Base-by-base conservation (phyloP, 2,329 filamentous ascomycete species). In the Xylaria multiplex region DNA sequence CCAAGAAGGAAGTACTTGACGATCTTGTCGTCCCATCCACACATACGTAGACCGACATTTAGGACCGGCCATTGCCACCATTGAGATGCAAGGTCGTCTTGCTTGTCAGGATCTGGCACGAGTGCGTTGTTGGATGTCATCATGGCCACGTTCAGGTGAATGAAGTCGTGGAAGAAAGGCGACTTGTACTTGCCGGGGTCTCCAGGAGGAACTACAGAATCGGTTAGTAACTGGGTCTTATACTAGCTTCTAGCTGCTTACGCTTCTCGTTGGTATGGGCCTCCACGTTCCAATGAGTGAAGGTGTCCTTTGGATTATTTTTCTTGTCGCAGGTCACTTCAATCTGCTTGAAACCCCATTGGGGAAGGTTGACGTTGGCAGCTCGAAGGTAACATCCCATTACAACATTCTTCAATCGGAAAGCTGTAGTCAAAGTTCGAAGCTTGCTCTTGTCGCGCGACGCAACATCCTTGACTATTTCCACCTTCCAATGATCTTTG, bases 341-440 rank as follows among this genome's bases (percentile, higher is more conserved):
- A 71, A 99, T 98, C 82, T 99, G 96, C 84, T 98, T 97, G 86
- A 99, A 99, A 78, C 96, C 96, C 96, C 96, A 99, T 78, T 98
- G 96, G 58, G 96, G 96, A 70, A 99, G 85, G 81, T 98, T 99
- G 74, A 93, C 91, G 75, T 97, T 99, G 73, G 94, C 95, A 66
- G 96, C 96, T 70, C 94, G 91, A 57, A 99, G 88, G 78, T 99
- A 99, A 81, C 96, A 99, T 72, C 92, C 92, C 62, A 98, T 85
- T 62, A 89, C 85, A 48, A 88, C 84, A 78, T 99, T 93, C 79
- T 86, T 93, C 63, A 99, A 84, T 70, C 96, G 90, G 87, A 99
- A 97, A 11, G 92, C 88, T 6, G 95, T 97, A 7, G 96, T 98
- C 69, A 99, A 86, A 37, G 96, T 99, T 69, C 96, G 91, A 71